Evolutionary conservation across 495 filamentous ascomycete species (phyloP).

Genomic region (Cercophora samala): DNA sequence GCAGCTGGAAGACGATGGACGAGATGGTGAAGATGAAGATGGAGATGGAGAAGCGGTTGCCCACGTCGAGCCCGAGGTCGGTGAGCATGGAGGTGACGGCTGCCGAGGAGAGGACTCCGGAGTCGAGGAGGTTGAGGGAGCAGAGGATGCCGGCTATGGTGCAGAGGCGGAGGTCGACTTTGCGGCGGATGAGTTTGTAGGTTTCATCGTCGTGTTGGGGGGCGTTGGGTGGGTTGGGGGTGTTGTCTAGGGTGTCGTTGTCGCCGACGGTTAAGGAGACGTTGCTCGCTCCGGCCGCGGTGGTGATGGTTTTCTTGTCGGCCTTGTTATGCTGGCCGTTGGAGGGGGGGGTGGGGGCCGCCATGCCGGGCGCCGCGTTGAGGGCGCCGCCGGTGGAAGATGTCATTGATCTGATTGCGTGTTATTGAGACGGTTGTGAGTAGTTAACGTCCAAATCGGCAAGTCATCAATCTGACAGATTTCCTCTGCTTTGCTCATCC

Average conservation of each 20-base stretch:
- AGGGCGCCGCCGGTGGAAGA: not conserved
- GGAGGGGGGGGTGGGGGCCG: not conserved
- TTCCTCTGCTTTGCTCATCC: not conserved
- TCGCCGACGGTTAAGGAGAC: not conserved
- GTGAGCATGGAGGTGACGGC: conserved; percentile 70
- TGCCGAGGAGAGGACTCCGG: conserved; percentile 71
- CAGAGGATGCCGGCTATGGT: conserved; percentile 71
- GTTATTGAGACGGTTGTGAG: not conserved
- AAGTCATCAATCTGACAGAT: not conserved
- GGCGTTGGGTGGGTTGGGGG: no score
- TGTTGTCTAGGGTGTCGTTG: no score
- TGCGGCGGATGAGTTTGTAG: conserved; percentile 51
- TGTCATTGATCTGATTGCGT: not conserved
- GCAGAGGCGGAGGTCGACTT: conserved; percentile 71
- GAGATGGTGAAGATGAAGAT: conserved; percentile 80
- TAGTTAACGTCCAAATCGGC: not conserved
- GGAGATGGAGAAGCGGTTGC: conserved; percentile 64
- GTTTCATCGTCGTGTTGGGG: not conserved
- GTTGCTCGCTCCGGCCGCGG: not conserved
- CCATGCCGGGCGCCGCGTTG: no score
- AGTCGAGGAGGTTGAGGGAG: conserved; percentile 69
- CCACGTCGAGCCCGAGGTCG: conserved; percentile 60
- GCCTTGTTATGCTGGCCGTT: not conserved
- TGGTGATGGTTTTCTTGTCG: not conserved
- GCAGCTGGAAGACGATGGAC: conserved; percentile 71